Base-by-base conservation (phyloP, 768 basidiomycete species). In the Daedalea quercina region DNA sequence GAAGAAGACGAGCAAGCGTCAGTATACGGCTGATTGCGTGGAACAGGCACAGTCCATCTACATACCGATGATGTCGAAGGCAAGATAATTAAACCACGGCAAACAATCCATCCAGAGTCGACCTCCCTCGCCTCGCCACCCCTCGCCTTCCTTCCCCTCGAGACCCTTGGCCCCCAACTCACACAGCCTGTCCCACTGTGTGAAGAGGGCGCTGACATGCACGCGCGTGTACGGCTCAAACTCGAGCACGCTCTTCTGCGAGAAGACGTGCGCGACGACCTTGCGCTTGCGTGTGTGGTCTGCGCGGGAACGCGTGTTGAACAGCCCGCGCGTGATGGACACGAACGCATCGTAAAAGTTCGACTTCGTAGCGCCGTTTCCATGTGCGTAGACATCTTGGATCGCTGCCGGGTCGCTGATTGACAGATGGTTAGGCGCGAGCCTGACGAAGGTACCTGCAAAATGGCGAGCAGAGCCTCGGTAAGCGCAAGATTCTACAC, bases 201-300 rank as follows among this genome's bases (percentile, higher is more conserved):
- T 64, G 52, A 90, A 63, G 52, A 93, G 67, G 40, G 76, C 68
- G 1, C 62, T 67, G 15, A 90, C 76, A 59, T 87, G 81, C 1
- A 72, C 61, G 3, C 79, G 72, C 51, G 90, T 78, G 51, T 85
- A 79, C 0, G 85, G 85, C 65, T 92, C 88, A 51, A 93, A 91
- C 56, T 87, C 84, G 52, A 84, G 60, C 3, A 93, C 85, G 47
- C 69, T 86, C 71, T 90, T 90, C 59, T 83, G 81, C 0, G 83
- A 81, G 65, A 87, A 86, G 57, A 85, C 80, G 58, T 87, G 79
- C 0, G 86, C 82, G 35, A 92, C 76, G 50, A 93, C 84, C 69
- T 91, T 92, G 68, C 91, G 83, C 69, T 93, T 94, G 31, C 90
- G 80, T 3, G 86, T 75, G 63, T 94, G 91, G 50, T 88, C 87